Evolutionary conservation across 108 stramenopile species (phyloP), one percentile per base, ranked within the genome.

Genomic region (Schizochytrium sp.): DNA sequence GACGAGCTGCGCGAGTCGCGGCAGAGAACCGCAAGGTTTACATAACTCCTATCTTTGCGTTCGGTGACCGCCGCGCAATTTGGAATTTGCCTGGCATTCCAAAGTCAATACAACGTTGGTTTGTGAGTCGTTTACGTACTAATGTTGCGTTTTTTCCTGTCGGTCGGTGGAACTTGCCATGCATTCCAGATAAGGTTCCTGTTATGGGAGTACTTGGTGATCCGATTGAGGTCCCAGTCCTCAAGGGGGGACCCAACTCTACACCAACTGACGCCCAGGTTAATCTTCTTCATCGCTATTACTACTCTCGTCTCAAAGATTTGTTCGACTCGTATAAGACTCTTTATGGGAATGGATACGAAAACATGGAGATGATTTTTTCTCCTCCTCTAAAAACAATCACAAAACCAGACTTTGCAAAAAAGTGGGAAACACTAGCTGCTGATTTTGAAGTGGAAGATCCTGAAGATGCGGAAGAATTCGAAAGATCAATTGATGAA

Each of bases 141-240:
- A 83, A 83, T 2, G 28, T 40, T 10, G 76, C 76, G 0, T n/a
- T 83, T 17, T 83, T 83, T 53, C 76, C 76, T 53, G n/a, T 83
- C 76, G 76, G 76, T 50, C 76, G 76, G 15, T 83, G 10, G 50
- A 38, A 17, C 0, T 28, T 83, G 12, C 76, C 76, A 17, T 83
- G 50, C 50, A 28, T 83, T 10, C 76, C 76, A 42, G 76, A 83
- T 55, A 47, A 53, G 0, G 76, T 47, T 53, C 76, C 76, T 10
- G 76, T 83, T 53, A 83, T 53, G 5, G 55, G 49, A 47, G 53
- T 83, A 5, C 15, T 83, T n/a, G 76, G 76, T 8, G 53, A 83
- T 10, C 76, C 76, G 5, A 83, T 83, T 40, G 50, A 55, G 76
- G 28, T 83, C 76, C 76, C 76, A 46, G 76, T 83, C 1, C 76